Base-by-base conservation (phyloP, 108 stramenopile genomes). In the Conticribra guillardii region DNA sequence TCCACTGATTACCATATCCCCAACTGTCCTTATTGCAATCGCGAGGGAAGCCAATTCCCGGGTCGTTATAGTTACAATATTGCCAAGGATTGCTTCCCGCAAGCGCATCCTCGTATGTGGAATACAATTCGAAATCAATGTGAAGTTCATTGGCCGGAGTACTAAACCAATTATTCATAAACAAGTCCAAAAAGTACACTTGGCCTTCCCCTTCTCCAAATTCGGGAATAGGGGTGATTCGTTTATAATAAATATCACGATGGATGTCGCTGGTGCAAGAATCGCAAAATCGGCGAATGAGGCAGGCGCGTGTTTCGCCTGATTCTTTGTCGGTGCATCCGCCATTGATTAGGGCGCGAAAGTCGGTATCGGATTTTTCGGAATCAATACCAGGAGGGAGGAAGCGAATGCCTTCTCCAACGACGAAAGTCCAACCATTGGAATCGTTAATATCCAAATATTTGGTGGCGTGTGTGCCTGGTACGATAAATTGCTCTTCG, bases 181-280 rank as follows among this genome's bases (percentile, higher is more conserved):
- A 75, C 31, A 75, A 5, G 29, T 82, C 33, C 4, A 79, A 58
- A 23, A 75, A 50, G 60, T 79, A 62, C 31, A 74, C 19, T 19
- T 69, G 29, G 15, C 56, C 67, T 15, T 29, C 23, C 29, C 57
- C 65, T 15, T 15, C 22, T 16, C 67, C 55, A 1, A 46, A 11
- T 5, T 19, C 48, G 15, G 74, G 74, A 22, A 71, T 21, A 31
- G 45, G 11, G 4, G 73, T 69, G n/a, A 69, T 29, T 28, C 82
- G 77, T 31, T 72, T 55, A 64, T 82, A 82, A 45, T 63, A 74
- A 23, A 82, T 79, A 27, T 82, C 60, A 8, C 37, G 62, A 37
- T 81, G 80, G 14, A 44, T 45, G 16, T 50, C 49, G 18, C 19
- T 23, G n/a, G 37, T 31, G 37, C 80, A 81, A n/a, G 58, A 60